A percentile compares a stretch with the other conserved stretches of the same genome.
phyloP scores from a whole-genome alignment of 208 protist genomes.

The Lotmaria passim region DNA sequence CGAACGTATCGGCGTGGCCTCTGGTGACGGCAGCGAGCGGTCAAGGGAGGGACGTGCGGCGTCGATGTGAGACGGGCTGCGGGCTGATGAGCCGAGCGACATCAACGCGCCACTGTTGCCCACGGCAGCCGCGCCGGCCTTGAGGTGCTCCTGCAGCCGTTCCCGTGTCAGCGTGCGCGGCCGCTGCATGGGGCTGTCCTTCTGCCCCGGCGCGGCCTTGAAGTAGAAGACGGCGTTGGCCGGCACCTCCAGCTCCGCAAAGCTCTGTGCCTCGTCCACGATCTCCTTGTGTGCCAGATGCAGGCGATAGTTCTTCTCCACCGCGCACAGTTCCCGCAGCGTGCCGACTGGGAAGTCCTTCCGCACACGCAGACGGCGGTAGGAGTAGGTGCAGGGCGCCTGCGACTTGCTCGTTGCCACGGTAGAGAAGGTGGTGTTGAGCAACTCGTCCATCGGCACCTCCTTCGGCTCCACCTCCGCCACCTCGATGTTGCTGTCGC shows the following conservation, averaged over 20 bases:
- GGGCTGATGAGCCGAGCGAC: neutral
- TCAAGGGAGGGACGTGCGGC: conserved; percentile 5
- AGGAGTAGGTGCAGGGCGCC: conserved; percentile 15
- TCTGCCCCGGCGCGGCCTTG: conserved; percentile 8
- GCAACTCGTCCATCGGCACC: conserved; percentile 16
- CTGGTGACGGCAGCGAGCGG: conserved; percentile 9
- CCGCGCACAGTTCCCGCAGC: conserved; percentile 62
- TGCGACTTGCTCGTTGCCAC: conserved; percentile 23
- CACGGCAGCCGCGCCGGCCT: neutral
- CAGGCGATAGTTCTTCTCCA: conserved; percentile 33
- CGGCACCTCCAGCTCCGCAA: conserved; percentile 24
- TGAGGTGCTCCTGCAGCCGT: conserved; percentile 25
- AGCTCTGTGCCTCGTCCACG: conserved; percentile 27
- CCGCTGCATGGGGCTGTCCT: neutral
- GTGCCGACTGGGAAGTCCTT: conserved; percentile 58
- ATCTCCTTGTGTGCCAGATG: conserved; percentile 35
- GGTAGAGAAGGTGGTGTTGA: conserved; percentile 25
- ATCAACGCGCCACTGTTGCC: neutral
- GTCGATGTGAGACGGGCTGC: conserved; percentile 15
- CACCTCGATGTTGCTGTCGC: conserved; percentile 18
- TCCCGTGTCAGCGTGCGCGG: conserved; percentile 18
- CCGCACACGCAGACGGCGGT: conserved; percentile 54
- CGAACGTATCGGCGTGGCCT: neutral
- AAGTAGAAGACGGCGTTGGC: conserved; percentile 42
- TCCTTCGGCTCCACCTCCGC: conserved; percentile 18